Conservation (phyloP, 2,329 filamentous ascomycete species). For the Cytospora mali region DNA sequence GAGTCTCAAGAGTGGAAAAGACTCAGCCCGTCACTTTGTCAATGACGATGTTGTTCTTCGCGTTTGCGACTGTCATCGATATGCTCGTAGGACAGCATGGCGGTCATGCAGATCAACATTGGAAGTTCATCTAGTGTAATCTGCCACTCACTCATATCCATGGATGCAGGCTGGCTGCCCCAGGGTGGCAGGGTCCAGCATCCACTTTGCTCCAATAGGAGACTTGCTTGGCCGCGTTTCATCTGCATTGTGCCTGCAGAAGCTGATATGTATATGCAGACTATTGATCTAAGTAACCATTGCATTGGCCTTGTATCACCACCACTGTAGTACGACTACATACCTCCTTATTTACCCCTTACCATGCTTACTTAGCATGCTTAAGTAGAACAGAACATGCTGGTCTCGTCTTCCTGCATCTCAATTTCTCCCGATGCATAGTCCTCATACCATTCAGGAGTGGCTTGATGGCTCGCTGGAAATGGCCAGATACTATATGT, state of each 20-base stretch:
- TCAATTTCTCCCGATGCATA: background rate
- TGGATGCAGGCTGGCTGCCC: too few species aligned
- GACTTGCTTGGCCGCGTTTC: slow-evolving; percentile 8
- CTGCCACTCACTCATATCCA: too few species aligned
- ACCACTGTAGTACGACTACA: too few species aligned
- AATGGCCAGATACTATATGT: background rate
- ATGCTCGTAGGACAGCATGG: slow-evolving; percentile 4
- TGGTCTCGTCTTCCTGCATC: too few species aligned
- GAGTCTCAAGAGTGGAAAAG: too few species aligned
- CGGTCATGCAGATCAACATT: background rate
- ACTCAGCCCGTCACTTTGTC: too few species aligned
- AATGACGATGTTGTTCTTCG: too few species aligned
- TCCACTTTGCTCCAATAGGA: background rate
- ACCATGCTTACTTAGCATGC: too few species aligned
- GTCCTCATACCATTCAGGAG: background rate
- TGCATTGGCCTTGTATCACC: slow-evolving; percentile 11
- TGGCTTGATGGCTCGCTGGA: background rate
- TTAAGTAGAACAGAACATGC: too few species aligned
- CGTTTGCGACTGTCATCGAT: background rate
- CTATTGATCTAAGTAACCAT: too few species aligned
- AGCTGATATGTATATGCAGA: slow-evolving; percentile 3
- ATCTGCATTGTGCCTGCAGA: slow-evolving; percentile 20
- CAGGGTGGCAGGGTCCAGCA: background rate
- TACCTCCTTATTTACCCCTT: too few species aligned
- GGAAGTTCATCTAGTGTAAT: background rate